Evolutionary conservation across 192 early-diverging fungal species (phyloP).

Genomic region (Irineochytrium annulatum): DNA sequence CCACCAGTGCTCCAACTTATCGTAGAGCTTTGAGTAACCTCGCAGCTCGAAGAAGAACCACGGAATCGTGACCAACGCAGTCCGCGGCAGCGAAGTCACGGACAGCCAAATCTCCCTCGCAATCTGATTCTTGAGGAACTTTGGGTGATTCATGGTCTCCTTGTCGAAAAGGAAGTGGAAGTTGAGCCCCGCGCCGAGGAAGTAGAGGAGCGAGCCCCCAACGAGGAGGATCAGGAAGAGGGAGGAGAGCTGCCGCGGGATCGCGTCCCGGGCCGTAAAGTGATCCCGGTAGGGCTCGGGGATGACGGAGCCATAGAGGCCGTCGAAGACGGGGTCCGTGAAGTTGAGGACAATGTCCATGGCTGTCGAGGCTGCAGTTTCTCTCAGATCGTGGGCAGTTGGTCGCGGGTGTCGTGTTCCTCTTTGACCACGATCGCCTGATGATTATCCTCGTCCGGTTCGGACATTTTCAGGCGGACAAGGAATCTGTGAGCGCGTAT

Average conservation of each 20-base stretch:
- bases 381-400: too few species aligned
- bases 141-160: constrained; percentile 86
- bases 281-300: constrained; percentile 30
- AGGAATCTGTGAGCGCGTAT: too few species aligned
- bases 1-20: constrained; percentile 59
- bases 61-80: constrained; percentile 79
- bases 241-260: constrained; percentile 69
- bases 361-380: too few species aligned
- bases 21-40: constrained; percentile 84
- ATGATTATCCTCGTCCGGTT: too few species aligned
- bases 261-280: constrained; percentile 51
- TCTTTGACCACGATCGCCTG: too few species aligned
- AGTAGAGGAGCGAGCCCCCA: constrained; percentile 79
- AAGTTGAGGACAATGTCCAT: constrained; percentile 25
- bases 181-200: constrained; percentile 67
- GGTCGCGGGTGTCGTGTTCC: too few species aligned
- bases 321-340: constrained; percentile 30
- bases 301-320: constrained; percentile 30
- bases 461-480: too few species aligned
- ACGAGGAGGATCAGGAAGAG: constrained; percentile 68
- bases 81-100: constrained; percentile 72
- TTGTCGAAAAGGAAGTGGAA: constrained; percentile 88
- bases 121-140: constrained; percentile 87
- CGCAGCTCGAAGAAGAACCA: constrained; percentile 88
- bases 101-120: constrained; percentile 80